Evolutionary conservation across 768 basidiomycete genomes (phyloP).

Genomic region (Tricholoma saponaceum): DNA sequence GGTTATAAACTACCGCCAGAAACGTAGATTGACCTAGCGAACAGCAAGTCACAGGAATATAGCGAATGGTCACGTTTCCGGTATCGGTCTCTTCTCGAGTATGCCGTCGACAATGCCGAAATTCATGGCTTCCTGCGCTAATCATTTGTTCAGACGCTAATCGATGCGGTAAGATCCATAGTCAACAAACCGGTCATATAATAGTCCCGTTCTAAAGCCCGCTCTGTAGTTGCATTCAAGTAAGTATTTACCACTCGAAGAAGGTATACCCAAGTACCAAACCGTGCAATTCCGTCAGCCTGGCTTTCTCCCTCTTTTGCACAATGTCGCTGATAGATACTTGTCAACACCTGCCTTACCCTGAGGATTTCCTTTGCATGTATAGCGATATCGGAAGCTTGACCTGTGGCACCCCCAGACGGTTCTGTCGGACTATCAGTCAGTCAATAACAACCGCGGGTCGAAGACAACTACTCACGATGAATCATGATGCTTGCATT

Average conservation of each 20-base stretch:
- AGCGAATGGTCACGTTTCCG: slow-evolving; percentile 29
- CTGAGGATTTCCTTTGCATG: slow-evolving; percentile 95
- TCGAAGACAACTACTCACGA: slow-evolving; percentile 47
- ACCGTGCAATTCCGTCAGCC: slow-evolving; percentile 65
- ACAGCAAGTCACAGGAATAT: background rate
- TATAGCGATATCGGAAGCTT: slow-evolving; percentile 96
- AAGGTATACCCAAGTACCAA: slow-evolving; percentile 49
- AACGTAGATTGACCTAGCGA: background rate
- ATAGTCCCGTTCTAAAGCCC: slow-evolving; percentile 89
- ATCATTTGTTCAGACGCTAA: slow-evolving; percentile 12
- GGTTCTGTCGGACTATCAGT: slow-evolving; percentile 60
- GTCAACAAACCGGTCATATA: slow-evolving; percentile 78
- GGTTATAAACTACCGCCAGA: background rate
- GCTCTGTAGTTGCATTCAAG: slow-evolving; percentile 45
- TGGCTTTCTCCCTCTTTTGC: slow-evolving; percentile 58
- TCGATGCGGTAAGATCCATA: slow-evolving; percentile 9
- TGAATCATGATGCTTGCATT: slow-evolving; percentile 99
- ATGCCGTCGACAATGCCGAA: slow-evolving; percentile 96
- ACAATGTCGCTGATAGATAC: slow-evolving; percentile 90
- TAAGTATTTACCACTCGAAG: background rate
- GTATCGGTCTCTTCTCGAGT: slow-evolving; percentile 68
- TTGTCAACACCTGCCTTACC: slow-evolving; percentile 76
- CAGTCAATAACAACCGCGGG: background rate
- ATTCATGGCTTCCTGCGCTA: slow-evolving; percentile 81
- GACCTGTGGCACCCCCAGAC: slow-evolving; percentile 92